A percentile compares a stretch with the other conserved stretches of the same genome.
phyloP scores from a whole-genome alignment of 2,329 filamentous ascomycete species.

The Ophiobolus disseminans region DNA sequence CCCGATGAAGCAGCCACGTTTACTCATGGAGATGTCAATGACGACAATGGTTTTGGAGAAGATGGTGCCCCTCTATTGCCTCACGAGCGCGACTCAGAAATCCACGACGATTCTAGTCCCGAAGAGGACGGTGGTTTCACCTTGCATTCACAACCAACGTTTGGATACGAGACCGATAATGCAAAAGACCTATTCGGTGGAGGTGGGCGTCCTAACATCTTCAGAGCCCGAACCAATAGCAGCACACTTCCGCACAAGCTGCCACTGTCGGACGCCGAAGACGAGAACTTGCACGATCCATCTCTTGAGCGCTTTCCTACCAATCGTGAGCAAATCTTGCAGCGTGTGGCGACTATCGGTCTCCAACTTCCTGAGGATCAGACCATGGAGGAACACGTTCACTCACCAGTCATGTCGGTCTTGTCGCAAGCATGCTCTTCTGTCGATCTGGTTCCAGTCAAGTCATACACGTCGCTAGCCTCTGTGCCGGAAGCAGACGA shows the following conservation, averaged over 20 bases:
- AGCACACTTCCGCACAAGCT: slow-evolving; percentile 37
- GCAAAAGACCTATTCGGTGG: slow-evolving; percentile 16
- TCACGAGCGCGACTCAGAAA: slow-evolving; percentile 26
- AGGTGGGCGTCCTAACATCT: slow-evolving; percentile 18
- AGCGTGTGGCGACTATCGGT: slow-evolving; percentile 37
- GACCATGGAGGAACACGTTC: slow-evolving; percentile 15
- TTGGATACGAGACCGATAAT: slow-evolving; percentile 17
- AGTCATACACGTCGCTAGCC: slow-evolving; percentile 36
- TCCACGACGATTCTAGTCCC: slow-evolving; percentile 20
- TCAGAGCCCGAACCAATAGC: slow-evolving; percentile 27
- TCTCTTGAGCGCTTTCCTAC: slow-evolving; percentile 40
- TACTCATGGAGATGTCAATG: slow-evolving; percentile 7
- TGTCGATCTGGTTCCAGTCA: slow-evolving; percentile 33
- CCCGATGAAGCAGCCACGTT: slow-evolving; percentile 15
- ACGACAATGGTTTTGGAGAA: slow-evolving; percentile 8
- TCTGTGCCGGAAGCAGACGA: slow-evolving; percentile 32
- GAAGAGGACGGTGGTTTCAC: slow-evolving; percentile 18
- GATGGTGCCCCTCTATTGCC: slow-evolving; percentile 28
- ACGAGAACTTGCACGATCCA: slow-evolving; percentile 34
- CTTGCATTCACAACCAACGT: slow-evolving; percentile 12
- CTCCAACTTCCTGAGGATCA: slow-evolving; percentile 36
- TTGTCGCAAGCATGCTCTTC: slow-evolving; percentile 42
- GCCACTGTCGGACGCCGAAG: slow-evolving; percentile 38
- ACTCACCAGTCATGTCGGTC: slow-evolving; percentile 33
- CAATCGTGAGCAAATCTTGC: slow-evolving; percentile 35